Percentiles rank a stretch among this genome's conserved stretches.
These are phyloP conservation scores for Kluyveromyces nonfermentans DNA, from an alignment of 805 yeast genomes.

Conservation along the genomic window DNA sequence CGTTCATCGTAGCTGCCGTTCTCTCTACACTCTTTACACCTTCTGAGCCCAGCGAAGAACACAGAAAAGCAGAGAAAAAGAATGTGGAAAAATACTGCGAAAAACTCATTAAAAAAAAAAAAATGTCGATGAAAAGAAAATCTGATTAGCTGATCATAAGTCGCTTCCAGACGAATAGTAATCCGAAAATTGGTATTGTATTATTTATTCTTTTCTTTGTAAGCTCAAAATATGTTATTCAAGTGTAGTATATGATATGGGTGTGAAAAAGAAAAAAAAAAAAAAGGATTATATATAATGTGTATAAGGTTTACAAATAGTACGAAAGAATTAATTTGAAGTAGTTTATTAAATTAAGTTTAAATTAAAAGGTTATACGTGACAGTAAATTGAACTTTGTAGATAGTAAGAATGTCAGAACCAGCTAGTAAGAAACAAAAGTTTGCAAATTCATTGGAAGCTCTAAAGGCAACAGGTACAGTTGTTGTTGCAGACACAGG, in stretches of 20 bases:
- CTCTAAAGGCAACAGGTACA: constrained; percentile 91
- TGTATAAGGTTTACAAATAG: neutral
- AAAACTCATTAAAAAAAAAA: neutral
- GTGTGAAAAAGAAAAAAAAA: neutral
- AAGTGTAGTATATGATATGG: neutral
- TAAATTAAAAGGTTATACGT: too few relatives aligned
- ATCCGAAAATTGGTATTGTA: too few relatives aligned
- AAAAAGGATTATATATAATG: neutral
- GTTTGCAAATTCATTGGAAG: constrained; percentile 66
- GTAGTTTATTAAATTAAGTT: too few relatives aligned
- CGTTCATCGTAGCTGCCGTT: neutral
- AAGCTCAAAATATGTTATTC: neutral
- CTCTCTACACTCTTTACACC: neutral
- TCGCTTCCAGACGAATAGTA: neutral
- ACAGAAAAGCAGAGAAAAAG: neutral
- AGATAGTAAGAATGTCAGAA: constrained; percentile 12
- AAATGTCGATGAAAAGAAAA: neutral
- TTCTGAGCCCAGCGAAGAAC: neutral
- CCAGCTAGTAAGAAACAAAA: constrained; percentile 30
- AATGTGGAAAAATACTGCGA: neutral
- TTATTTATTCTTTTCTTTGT: neutral
- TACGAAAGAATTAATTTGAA: too few relatives aligned
- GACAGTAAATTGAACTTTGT: too few relatives aligned
- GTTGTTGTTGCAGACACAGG: constrained; percentile 98
- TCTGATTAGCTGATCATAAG: neutral